Evolutionary conservation across 306 rosid species (phyloP), one percentile per base, ranked within the genome.

Genomic region (Ziziphus jujuba): DNA sequence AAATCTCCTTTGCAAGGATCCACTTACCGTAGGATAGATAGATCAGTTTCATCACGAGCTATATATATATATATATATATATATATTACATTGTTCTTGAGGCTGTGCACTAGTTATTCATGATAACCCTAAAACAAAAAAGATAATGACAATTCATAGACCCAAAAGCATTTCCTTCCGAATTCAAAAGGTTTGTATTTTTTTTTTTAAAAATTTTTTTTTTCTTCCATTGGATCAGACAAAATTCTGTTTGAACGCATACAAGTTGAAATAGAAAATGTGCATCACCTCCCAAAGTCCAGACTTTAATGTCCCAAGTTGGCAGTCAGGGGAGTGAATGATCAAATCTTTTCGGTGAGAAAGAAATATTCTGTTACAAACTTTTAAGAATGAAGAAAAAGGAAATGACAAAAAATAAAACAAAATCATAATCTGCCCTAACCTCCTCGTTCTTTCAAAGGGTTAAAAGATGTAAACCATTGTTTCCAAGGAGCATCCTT

Each of bases 401-500:
- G 51, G 36, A 53, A 53, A 22, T 20, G 36, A 62, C 17, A 19
- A 63, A 52, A 48, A 28, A 35, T 23, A 49, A 67, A 28, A 28
- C 4, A 66, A 22, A 57, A 78, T 72, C 69, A 63, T 55, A 71
- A 71, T 43, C 79, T 67, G 14, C 71, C 63, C 72, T 69, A 67
- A 71, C 68, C 66, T 61, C 73, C 69, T 56, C 59, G 73, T 61
- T 82, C 87, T 70, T 84, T 85, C 61, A 83, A 63, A 43, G 88
- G 81, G 40, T 77, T 64, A 73, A 79, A 61, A 23, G 96, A 84
- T 9, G 80, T 80, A 76, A 92, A 49, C 96, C 96, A 87, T 63
- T 89, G 79, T 87, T 92, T 92, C 98, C 96, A 92, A 43, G 90
- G 83, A 44, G 98, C 98, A 62, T 89, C 95, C 60, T 87, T 77